Evolutionary conservation across 129 eudicot genomes (phyloP), one percentile per base, ranked within the genome.

Genomic region (Deinandra increscens): DNA sequence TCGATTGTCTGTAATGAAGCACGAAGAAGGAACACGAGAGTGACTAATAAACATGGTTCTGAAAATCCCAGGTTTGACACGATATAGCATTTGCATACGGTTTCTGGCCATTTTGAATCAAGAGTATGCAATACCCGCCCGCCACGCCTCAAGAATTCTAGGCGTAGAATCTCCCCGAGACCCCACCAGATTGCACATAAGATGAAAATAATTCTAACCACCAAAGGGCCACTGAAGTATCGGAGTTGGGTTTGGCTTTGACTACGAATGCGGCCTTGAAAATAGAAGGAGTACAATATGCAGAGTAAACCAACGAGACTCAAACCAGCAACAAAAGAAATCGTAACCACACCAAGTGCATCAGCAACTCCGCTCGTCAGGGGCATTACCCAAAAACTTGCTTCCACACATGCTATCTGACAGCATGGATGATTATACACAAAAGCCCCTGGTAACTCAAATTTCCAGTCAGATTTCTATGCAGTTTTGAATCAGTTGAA

Each of bases 341-440:
- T 81, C 65, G 98, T 93, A 79, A 87, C 88, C 88, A 93, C 97
- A 76, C 98, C 95, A 48, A 93, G 97, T 87, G 97, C 97, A 87
- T 93, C 98, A 86, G 82, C 95, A 82, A 81, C 80, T 68, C 83
- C 73, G 62, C 91, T 89, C 81, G 89, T 85, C 83, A 78, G 91
- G 96, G 90, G 96, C 97, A 91, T 91, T 81, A 91, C 88, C 91
- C 91, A 81, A 88, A 78, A 61, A 75, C 80, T 88, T 64, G 71
- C 68, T 85, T 83, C 85, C 96, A 88, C 88, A 88, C 97, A 91
- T 91, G 93, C 97, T 88, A 86, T 87, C 86, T 41, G 84, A 81
- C 83, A 86, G 87, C 97, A 87, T 91, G 90, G 97, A 87, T 81
- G 37, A 55, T 23, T 67, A n/a, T n/a, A n/a, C 81, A 37, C 66